These are phyloP conservation scores for Malus orientalis DNA, from an alignment of 306 rosid species.

Conservation along the genomic window DNA sequence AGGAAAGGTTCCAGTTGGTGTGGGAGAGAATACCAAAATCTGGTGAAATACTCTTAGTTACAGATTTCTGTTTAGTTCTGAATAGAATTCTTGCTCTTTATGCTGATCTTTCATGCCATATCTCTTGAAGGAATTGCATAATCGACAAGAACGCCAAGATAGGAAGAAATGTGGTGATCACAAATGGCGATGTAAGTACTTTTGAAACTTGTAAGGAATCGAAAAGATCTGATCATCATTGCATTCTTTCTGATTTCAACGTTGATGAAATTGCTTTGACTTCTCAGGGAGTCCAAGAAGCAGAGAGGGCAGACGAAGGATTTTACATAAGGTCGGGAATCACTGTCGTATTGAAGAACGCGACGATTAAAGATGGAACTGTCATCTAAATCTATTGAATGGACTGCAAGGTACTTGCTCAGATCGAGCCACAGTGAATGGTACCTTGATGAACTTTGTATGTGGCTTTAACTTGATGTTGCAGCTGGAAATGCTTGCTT, in stretches of 20 bases:
- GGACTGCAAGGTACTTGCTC: neutral
- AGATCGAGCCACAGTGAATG: neutral
- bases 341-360: slow-evolving; percentile 61
- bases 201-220: neutral
- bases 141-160: slow-evolving; percentile 97
- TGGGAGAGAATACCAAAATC: slow-evolving; percentile 90
- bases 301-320: slow-evolving; percentile 65
- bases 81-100: neutral
- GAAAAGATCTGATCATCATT: neutral
- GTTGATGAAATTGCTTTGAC: slow-evolving; percentile 9
- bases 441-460: slow-evolving; percentile 11
- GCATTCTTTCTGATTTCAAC: neutral
- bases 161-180: slow-evolving; percentile 70
- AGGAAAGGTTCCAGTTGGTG: slow-evolving; percentile 94
- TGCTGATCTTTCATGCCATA: slow-evolving; percentile 9
- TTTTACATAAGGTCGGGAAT: slow-evolving; percentile 75
- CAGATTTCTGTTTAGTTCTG: neutral
- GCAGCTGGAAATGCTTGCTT: neutral
- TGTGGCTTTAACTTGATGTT: neutral
- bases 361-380: slow-evolving; percentile 74
- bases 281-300: slow-evolving; percentile 83
- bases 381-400: slow-evolving; percentile 33
- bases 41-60: slow-evolving; percentile 27
- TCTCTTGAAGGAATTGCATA: slow-evolving; percentile 65
- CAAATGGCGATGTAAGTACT: slow-evolving; percentile 65